Base-by-base conservation (phyloP, 208 protist species). In the Tritrichomonas musculus region DNA sequence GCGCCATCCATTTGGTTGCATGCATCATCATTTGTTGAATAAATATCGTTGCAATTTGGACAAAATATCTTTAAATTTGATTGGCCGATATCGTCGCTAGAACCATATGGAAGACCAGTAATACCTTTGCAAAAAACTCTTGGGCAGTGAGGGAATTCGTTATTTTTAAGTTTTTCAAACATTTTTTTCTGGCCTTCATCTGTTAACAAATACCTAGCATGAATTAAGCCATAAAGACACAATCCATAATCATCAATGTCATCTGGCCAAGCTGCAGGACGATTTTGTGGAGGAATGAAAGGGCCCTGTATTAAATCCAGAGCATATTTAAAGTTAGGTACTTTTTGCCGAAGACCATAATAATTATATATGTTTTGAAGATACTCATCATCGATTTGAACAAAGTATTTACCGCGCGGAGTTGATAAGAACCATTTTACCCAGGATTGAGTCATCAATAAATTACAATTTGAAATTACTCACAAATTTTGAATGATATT, bases 181-280 rank as follows among this genome's bases (percentile, higher is more conserved):
- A 88, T 88, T 53, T 5, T 33, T 39, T 88, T 47, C 27, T 53
- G 47, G 5, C 77, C 77, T 55, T 44, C 77, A 17, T 25, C 47
- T 57, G 77, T 88, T n/a, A 88, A 57, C 20, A 88, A 30, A 88
- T 88, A 88, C 33, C 77, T 47, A 33, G 77, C 77, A 60, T 88
- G 77, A 33, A 88, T 17, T 39, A 88, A 39, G 17, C 77, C 77
- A 60, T 88, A 88, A 22, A 88, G 39, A n/a, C 77, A 88, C 0
- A 88, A 20, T 88, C 77, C 77, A 36, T 88, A 88, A 57, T 88
- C 47, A 88, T 88, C 77, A 1, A 88, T 88, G 44, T 88, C 77
- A 22, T 47, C 41, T n/a, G 47, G 41, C 77, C 77, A 88, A 5
- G 8, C 27, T 36, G 41, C 8, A 57, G 77, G 77, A 17, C 77